These are phyloP conservation scores for Trichoderma endophyticum DNA, from an alignment of 2,329 filamentous ascomycete species.

Conservation along the genomic window DNA sequence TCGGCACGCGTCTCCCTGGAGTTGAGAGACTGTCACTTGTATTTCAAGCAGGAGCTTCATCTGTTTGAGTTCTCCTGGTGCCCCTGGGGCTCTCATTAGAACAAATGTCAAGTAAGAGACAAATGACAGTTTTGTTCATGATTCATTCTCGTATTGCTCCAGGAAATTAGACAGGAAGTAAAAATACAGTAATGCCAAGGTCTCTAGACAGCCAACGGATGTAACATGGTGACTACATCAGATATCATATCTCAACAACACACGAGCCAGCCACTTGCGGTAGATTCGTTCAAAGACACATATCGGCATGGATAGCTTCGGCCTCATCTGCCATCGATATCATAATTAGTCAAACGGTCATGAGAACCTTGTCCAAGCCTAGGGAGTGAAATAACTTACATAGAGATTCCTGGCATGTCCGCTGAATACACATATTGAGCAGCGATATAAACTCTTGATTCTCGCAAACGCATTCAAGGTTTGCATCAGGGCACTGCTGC, in stretches of 20 bases:
- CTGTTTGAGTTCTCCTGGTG: neutral
- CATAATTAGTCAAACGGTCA: neutral
- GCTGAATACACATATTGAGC: conserved; percentile 13
- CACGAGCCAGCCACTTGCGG: neutral
- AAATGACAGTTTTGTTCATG: neutral
- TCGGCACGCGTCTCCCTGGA: neutral
- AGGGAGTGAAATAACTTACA: neutral
- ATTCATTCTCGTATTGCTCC: neutral
- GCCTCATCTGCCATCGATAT: neutral
- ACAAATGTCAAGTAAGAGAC: neutral
- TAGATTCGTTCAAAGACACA: neutral
- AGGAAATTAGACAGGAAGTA: neutral
- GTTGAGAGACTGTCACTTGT: neutral
- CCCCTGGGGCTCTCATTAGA: neutral
- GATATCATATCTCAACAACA: neutral
- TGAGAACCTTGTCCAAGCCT: neutral
- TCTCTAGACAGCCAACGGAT: neutral
- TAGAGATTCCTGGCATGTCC: conserved; percentile 11
- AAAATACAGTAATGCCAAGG: neutral
- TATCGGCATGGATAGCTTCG: neutral
- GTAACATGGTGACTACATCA: neutral
- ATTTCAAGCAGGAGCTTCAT: neutral
- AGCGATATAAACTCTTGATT: conserved; percentile 6
- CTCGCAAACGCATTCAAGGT: conserved; percentile 5
- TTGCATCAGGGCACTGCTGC: conserved; percentile 2